Base-by-base conservation (phyloP, 371 early-diverging fungal genomes). In the Polyrhizophydium stewartii region DNA sequence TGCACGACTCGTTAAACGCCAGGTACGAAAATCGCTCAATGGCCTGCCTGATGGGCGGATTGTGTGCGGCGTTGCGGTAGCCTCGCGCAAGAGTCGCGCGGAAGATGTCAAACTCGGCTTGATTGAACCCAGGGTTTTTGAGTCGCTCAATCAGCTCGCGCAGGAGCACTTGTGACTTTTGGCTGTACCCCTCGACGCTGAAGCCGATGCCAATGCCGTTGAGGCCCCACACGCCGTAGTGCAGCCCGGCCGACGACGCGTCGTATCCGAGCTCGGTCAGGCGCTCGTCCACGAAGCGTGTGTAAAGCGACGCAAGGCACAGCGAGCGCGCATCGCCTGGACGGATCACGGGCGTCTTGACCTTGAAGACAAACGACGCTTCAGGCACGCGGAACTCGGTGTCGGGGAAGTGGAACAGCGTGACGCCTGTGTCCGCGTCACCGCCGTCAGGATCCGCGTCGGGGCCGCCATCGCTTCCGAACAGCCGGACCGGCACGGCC, bases 41-140 rank as follows among this genome's bases (percentile, higher is more conserved):
- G 0, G 70, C 70, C 55, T 70, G 74, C 3, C 61, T 41, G 40
- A 73, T 25, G 10, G 74, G 74, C 38, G 55, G 56, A 13, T 73
- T 61, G 56, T 63, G 68, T 16, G 32, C 37, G 9, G 51, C 59
- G 58, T 73, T 70, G 31, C 56, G 19, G 58, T 66, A 70, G 1
- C 47, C 19, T 49, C 68, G 37, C 35, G 24, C 19, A 22, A 66
- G 47, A 30, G 52, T 58, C 12, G 63, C 65, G n/a, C 40, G 58
- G 45, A 64, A 70, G 35, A 68, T 62, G 17, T 45, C 56, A 55
- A 73, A 73, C 56, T 63, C 59, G 6, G 16, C 41, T 13, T 17
- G 17, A 22, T 58, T 59, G 27, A 64, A 35, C 6, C 30, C 22
- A 13, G 74, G 74, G 28, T 49, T 30, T 17, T 40, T 38, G 43